phyloP scores from a whole-genome alignment of 164 flowering plant species.

The Houttuynia cordata region DNA sequence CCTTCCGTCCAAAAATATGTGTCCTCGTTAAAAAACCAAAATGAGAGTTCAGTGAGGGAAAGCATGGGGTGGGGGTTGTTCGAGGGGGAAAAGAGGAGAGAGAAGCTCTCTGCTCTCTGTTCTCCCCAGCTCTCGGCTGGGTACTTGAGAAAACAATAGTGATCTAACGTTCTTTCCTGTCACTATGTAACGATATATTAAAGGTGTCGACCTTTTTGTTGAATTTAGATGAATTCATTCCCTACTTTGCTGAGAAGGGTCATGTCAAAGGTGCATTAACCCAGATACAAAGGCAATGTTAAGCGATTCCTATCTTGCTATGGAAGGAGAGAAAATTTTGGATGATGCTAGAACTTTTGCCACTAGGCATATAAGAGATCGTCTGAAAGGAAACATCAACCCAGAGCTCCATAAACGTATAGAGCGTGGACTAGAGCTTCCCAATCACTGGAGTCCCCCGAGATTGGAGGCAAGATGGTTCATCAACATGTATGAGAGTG shows the following conservation, averaged over 20 bases:
- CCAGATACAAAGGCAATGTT: slow-evolving; percentile 17
- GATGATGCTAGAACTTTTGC: slow-evolving; percentile 21
- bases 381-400: slow-evolving; percentile 5
- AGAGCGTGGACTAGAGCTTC: slow-evolving; percentile 22
- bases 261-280: slow-evolving; percentile 7
- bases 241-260: slow-evolving; percentile 20
- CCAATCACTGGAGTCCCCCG: slow-evolving; percentile 24
- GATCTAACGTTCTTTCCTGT: no score
- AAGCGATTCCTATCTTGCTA: slow-evolving; percentile 27
- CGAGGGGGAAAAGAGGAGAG: no score
- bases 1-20: no score
- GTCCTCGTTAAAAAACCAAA: no score
- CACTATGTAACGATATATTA: no score
- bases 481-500: slow-evolving; percentile 11
- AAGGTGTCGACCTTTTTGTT: no score
- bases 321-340: slow-evolving; percentile 20
- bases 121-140: no score
- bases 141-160: no score
- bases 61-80: no score
- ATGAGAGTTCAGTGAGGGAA: no score
- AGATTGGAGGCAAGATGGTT: slow-evolving; percentile 32
- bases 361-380: slow-evolving; percentile 6
- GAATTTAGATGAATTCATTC: slow-evolving; percentile 16
- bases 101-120: no score
- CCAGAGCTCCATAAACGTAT: slow-evolving; percentile 6